Conservation (phyloP, 139 green algal species). For the Coccomyxa sp. region DNA sequence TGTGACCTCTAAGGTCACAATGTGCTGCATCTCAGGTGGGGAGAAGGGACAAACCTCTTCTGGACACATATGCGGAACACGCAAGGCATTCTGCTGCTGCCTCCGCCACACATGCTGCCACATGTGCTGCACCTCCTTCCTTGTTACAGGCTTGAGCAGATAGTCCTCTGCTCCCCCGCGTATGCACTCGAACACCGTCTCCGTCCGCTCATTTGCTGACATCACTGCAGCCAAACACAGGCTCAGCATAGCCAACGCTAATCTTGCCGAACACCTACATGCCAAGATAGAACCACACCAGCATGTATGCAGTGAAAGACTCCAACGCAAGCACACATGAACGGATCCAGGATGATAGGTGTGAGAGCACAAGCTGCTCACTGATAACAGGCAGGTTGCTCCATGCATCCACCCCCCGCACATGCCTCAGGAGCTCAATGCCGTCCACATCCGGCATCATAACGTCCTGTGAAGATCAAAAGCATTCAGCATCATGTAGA, state of each 20-base stretch:
- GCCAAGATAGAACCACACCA: not conserved
- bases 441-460: constrained; percentile 90
- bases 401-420: constrained; percentile 61
- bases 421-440: constrained; percentile 70
- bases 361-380: constrained; percentile 29
- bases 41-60: not conserved
- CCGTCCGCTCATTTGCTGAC: constrained; percentile 73
- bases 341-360: too few relatives aligned
- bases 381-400: constrained; percentile 79
- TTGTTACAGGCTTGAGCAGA: constrained; percentile 87
- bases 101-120: constrained; percentile 87
- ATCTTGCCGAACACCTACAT: not conserved
- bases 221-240: constrained; percentile 64
- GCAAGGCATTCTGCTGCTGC: constrained; percentile 13
- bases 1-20: too few relatives aligned
- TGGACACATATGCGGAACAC: constrained; percentile 7
- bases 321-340: not conserved
- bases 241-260: not conserved
- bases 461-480: constrained; percentile 61
- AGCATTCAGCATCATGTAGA: not conserved
- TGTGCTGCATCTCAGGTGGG: not conserved
- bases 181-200: constrained; percentile 83
- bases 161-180: constrained; percentile 85
- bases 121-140: constrained; percentile 84
- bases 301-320: not conserved